Evolutionary conservation across 208 protist species (phyloP).

Genomic region (Entamoeba moshkovskii): DNA sequence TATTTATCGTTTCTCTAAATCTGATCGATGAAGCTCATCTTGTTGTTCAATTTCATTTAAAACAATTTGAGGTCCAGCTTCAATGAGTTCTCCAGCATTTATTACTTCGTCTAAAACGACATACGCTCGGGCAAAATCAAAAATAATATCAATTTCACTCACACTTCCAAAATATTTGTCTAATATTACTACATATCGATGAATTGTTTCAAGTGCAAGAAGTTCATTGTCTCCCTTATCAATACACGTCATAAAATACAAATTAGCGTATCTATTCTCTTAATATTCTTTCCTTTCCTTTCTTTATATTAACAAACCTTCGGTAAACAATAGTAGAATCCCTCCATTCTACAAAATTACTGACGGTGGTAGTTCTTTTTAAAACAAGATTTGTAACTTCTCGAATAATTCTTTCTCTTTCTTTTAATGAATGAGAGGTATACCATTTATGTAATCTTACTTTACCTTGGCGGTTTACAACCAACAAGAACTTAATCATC

Average conservation of each 20-base stretch:
- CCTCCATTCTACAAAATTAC: conserved; percentile 23
- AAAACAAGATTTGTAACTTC: conserved; percentile 16
- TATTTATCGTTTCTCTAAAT: not conserved
- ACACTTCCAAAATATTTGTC: conserved; percentile 34
- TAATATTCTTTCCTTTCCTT: not conserved
- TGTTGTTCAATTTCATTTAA: conserved; percentile 2
- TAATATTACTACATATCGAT: conserved; percentile 27
- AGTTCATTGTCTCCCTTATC: conserved; percentile 34
- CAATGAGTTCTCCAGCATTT: not conserved
- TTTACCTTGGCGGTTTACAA: conserved; percentile 26
- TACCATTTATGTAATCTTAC: conserved; percentile 26
- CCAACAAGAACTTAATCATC: conserved; percentile 32
- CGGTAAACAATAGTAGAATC: conserved; percentile 18
- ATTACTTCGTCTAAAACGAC: not conserved
- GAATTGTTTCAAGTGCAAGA: conserved; percentile 28
- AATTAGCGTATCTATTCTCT: conserved; percentile 22
- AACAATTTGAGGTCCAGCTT: not conserved
- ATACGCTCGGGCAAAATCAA: conserved; percentile 15
- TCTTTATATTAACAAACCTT: not conserved
- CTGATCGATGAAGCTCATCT: not conserved
- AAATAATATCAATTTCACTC: conserved; percentile 37
- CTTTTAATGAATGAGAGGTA: not conserved
- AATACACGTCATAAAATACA: conserved; percentile 30
- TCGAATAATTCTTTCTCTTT: conserved; percentile 4
- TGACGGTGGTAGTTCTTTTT: not conserved